Base-by-base conservation (phyloP, 305 asterid species). In the Coffea humblotiana region DNA sequence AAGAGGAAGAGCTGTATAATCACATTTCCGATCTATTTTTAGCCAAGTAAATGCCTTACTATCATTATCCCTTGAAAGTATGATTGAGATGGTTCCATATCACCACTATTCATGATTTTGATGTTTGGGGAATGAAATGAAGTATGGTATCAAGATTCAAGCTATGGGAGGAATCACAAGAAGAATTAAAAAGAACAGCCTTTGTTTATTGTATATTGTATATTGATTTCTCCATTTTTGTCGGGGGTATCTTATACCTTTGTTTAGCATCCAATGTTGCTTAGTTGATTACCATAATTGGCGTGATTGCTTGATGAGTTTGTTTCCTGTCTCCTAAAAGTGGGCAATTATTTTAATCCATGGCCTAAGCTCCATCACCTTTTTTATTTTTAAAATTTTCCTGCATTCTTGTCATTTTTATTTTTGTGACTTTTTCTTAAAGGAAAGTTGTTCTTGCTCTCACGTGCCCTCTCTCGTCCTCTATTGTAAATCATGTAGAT, bases 241-340 rank as follows among this genome's bases (percentile, higher is more conserved):
- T 71, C 29, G 75, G 56, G 65, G 56, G 43, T 19, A 29, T 29
- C 40, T 32, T 67, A 15, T 35, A 2, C 27, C 69, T 23, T 51
- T 77, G 81, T 78, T 73, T 16, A 61, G 81, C 71, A 78, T 78
- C 81, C 81, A 15, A 70, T 70, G 81, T 71, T 29, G 27, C 47
- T 16, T 66, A 64, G 0, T 63, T 19, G 32, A 14, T 49, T 63
- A 79, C 63, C 72, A 23, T 71, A 25, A 45, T 78, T 72, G 9
- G 14, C 1, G 23, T 64, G 76, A 78, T 23, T 78, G 56, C 23
- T 72, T 72, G 69, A 48, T 29, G n/a, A 27, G 66, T 60, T 49
- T 54, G 77, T 66, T 71, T 60, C n/a, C 23, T 79, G 78, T 45
- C 72, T 67, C 16, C 18, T 48, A 0, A 70, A 56, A 40, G 49